Evolutionary conservation across 768 basidiomycete species (phyloP).

Genomic region (Harrya chromipes): DNA sequence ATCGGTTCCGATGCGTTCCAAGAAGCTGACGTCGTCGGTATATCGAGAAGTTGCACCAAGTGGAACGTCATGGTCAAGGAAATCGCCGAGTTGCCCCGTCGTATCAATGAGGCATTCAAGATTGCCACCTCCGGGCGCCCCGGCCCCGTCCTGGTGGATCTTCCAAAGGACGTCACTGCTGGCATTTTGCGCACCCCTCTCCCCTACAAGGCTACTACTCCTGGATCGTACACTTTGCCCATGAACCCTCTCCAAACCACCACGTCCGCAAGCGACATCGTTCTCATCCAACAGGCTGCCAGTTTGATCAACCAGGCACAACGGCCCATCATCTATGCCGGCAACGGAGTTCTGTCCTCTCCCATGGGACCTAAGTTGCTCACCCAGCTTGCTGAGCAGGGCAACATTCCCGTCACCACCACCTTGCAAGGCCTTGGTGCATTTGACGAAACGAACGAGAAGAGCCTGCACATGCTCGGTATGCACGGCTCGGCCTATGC

Average conservation of each 20-base stretch:
- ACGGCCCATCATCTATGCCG: slow-evolving; percentile 89
- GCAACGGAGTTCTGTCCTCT: slow-evolving; percentile 83
- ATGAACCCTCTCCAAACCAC: slow-evolving; percentile 63
- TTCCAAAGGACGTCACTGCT: slow-evolving; percentile 99
- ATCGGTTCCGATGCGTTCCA: slow-evolving; percentile 99
- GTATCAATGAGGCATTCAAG: slow-evolving; percentile 99
- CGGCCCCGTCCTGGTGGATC: slow-evolving; percentile 95
- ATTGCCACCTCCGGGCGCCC: slow-evolving; percentile 97
- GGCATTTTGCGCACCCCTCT: slow-evolving; percentile 82
- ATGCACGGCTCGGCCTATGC: slow-evolving; percentile 99
- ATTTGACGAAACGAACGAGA: slow-evolving; percentile 87
- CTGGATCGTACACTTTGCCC: slow-evolving; percentile 76
- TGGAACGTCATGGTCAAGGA: slow-evolving; percentile 99
- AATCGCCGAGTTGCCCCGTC: slow-evolving; percentile 86
- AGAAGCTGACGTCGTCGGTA: slow-evolving; percentile 95
- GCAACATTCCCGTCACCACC: slow-evolving; percentile 96
- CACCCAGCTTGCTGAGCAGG: slow-evolving; percentile 69
- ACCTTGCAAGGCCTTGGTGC: slow-evolving; percentile 95
- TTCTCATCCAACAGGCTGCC: slow-evolving; percentile 79
- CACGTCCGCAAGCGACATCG: slow-evolving; percentile 57
- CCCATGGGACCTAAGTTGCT: slow-evolving; percentile 81
- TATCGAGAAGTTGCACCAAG: slow-evolving; percentile 95
- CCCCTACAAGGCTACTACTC: slow-evolving; percentile 82
- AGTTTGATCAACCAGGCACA: slow-evolving; percentile 89
- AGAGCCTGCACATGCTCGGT: slow-evolving; percentile 94